phyloP scores from a whole-genome alignment of 257 asterid genomes.

The Orobanche coerulescens region DNA sequence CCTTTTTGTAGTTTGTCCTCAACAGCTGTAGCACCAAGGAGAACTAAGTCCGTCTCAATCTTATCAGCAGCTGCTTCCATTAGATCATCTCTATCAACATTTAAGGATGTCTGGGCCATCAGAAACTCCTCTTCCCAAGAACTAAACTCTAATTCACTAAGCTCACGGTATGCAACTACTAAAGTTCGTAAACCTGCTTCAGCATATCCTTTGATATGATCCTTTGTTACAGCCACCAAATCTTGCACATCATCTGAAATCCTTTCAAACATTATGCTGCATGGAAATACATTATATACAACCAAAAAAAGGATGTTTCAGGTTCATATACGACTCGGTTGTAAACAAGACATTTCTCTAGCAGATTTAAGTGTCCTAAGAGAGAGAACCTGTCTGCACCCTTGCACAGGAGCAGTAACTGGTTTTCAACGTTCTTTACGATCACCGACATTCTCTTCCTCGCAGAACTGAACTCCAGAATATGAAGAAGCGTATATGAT shows the following conservation, averaged over 20 bases:
- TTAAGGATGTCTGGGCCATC: too few species aligned
- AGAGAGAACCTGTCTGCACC: slow-evolving; percentile 86
- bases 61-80: slow-evolving; percentile 77
- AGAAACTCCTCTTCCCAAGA: too few species aligned
- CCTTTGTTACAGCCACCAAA: too few species aligned
- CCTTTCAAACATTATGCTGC: slow-evolving; percentile 83
- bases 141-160: too few species aligned
- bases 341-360: slow-evolving; percentile 17
- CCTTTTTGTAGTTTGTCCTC: slow-evolving; percentile 98
- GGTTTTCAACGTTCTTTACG: slow-evolving; percentile 54
- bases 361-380: not conserved
- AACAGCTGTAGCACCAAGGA: slow-evolving; percentile 93
- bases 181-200: too few species aligned
- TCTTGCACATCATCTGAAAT: slow-evolving; percentile 43
- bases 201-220: too few species aligned
- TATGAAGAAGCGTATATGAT: slow-evolving; percentile 67
- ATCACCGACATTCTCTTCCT: slow-evolving; percentile 95
- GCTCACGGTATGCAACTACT: too few species aligned
- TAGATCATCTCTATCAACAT: too few species aligned
- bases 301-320: slow-evolving; percentile 11
- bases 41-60: slow-evolving; percentile 67
- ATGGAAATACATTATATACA: slow-evolving; percentile 11
- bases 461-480: slow-evolving; percentile 90
- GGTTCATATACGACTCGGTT: not conserved
- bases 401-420: slow-evolving; percentile 79